These are phyloP conservation scores for Magnaporthiopsis poae DNA, from an alignment of 2,329 filamentous ascomycete genomes.

Conservation along the genomic window DNA sequence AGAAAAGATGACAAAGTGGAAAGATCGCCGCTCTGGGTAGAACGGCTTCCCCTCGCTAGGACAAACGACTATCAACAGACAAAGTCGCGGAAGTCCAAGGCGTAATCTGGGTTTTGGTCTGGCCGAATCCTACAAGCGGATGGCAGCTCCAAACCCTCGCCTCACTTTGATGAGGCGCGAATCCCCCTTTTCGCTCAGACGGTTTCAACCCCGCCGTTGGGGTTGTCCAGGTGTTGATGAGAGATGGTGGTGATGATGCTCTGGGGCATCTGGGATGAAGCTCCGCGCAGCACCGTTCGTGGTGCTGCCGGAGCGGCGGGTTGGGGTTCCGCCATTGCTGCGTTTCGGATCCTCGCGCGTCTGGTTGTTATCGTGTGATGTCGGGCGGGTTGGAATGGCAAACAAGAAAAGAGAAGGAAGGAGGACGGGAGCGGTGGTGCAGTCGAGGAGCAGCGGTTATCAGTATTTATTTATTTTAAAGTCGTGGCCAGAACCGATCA, in stretches of 20 bases:
- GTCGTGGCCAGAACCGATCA: neutral
- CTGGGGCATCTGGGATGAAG: neutral
- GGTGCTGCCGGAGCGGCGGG: constrained; percentile 1
- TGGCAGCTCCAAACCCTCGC: constrained; percentile 5
- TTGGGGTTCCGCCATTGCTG: neutral
- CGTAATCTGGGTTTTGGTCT: neutral
- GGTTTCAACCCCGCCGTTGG: constrained; percentile 40
- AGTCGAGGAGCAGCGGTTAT: neutral
- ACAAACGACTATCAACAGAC: neutral
- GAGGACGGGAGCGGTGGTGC: neutral
- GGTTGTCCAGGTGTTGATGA: constrained; percentile 28
- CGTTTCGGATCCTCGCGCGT: neutral
- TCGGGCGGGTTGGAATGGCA: neutral
- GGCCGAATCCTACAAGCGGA: neutral
- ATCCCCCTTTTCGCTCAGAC: constrained; percentile 25
- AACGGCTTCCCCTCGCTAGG: neutral
- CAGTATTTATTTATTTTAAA: neutral
- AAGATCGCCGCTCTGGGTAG: neutral
- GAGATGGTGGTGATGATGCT: neutral
- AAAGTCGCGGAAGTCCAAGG: neutral
- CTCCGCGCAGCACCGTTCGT: neutral
- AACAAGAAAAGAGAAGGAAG: neutral
- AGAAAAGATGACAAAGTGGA: neutral
- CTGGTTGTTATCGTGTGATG: neutral
- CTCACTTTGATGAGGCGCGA: constrained; percentile 16